Base-by-base conservation (phyloP, 305 asterid species). In the Coffea humblotiana region DNA sequence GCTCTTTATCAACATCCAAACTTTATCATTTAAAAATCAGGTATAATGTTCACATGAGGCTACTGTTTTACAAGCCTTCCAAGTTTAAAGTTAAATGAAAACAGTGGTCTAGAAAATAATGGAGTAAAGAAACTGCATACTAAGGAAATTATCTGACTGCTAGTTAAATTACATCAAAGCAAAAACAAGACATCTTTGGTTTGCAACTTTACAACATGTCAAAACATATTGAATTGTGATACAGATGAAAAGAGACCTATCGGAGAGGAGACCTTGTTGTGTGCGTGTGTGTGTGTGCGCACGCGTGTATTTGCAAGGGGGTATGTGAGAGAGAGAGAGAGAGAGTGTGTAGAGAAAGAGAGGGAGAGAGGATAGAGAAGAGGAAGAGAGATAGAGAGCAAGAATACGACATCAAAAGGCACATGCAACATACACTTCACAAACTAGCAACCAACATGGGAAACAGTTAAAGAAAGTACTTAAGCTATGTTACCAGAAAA, bases 401-500 rank as follows among this genome's bases (percentile, higher is more conserved):
- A 10, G 67, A 61, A 45, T 8, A 32, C 23, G n/a, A 29, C 27
- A 27, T 68, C 69, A 45, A 58, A 60, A 45, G 60, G 65, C 43
- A 12, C 27, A 66, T 47, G 13, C 10, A 48, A 18, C 18, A 68
- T 49, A 10, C 12, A 51, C 29, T 11, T 21, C 8, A 48, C 74
- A 65, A 56, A 73, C 4, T 15, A 14, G n/a, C 27, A 79, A 47
- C 29, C 37, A 15, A 74, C 54, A 69, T 25, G 25, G 21, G 68
- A 25, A 65, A 45, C 23, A 25, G 40, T 23, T 23, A 47, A 75
- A 7, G 48, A 71, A 71, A 27, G 32, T 19, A 52, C 47, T 65
- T 0, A 25, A 47, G 66, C 74, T 64, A 32, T 80, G 73, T 76
- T 90, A 94, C 99, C 98, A 96, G 90, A 96, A 93, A 77, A 93